Evolutionary conservation across 345 rosid species (phyloP).

Genomic region (Dipteronia dyeriana): DNA sequence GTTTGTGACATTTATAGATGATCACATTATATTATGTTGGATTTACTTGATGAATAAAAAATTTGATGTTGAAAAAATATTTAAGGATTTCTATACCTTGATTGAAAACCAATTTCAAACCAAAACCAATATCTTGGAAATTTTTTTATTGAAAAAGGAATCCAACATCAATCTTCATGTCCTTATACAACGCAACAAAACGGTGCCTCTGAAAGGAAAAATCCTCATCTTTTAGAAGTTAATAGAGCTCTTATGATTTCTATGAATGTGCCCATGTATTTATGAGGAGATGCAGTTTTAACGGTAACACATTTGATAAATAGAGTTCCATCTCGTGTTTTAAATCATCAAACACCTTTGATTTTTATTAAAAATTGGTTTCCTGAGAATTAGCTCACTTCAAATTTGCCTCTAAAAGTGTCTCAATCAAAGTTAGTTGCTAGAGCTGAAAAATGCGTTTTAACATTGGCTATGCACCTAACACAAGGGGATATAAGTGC

Average conservation of each 20-base stretch:
- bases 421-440: too few relatives aligned
- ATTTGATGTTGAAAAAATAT: background rate
- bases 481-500: background rate
- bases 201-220: too few relatives aligned
- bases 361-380: too few relatives aligned
- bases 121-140: background rate
- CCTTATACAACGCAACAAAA: too few relatives aligned
- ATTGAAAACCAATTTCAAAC: background rate
- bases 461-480: background rate
- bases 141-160: background rate
- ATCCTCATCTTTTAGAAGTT: too few relatives aligned
- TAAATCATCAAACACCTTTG: background rate
- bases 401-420: too few relatives aligned
- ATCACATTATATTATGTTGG: too few relatives aligned
- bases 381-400: too few relatives aligned
- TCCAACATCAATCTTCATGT: background rate
- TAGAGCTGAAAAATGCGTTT: too few relatives aligned
- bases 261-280: background rate
- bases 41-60: background rate
- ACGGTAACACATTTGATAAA: background rate
- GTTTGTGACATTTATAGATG: too few relatives aligned
- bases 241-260: too few relatives aligned
- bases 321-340: background rate
- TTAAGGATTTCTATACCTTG: background rate
- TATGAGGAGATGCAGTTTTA: background rate